A percentile compares a stretch with the other conserved stretches of the same genome.
Evolutionary conservation across 257 asterid genomes (phyloP).

Genomic region (Nicotiana attenuata): DNA sequence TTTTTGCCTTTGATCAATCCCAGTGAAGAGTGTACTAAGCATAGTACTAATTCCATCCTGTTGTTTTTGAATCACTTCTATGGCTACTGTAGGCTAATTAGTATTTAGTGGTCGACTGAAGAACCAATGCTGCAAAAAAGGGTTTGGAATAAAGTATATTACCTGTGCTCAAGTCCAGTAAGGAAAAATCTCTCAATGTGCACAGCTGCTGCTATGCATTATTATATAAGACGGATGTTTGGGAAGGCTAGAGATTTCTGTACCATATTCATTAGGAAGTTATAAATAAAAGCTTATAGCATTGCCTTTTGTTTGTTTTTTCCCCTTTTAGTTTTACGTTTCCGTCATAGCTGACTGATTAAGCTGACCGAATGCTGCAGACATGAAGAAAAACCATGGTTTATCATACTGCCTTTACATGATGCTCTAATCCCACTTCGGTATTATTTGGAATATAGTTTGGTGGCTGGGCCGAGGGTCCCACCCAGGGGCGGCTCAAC

Average conservation of each 20-base stretch:
- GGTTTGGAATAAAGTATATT: background rate
- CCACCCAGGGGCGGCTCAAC: no score
- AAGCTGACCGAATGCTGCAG: background rate
- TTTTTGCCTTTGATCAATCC: background rate
- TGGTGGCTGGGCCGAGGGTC: no score
- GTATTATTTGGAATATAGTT: no score
- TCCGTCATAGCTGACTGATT: background rate
- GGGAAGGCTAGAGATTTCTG: no score
- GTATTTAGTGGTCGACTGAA: background rate
- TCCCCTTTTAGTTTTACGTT: background rate
- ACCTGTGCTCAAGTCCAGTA: background rate
- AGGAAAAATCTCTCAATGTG: background rate
- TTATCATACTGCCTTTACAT: background rate
- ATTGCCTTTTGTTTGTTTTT: background rate
- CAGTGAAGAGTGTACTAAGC: background rate
- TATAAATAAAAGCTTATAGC: no score
- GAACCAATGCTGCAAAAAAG: background rate
- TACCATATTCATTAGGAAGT: no score
- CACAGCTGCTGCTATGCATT: background rate
- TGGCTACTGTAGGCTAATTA: background rate
- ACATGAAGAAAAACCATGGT: background rate
- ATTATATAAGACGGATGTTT: no score
- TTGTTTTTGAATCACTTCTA: background rate
- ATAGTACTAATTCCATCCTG: background rate
- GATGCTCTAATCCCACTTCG: no score